Conservation (phyloP, 768 basidiomycete species). For the Holtermanniella nyarrowii region DNA sequence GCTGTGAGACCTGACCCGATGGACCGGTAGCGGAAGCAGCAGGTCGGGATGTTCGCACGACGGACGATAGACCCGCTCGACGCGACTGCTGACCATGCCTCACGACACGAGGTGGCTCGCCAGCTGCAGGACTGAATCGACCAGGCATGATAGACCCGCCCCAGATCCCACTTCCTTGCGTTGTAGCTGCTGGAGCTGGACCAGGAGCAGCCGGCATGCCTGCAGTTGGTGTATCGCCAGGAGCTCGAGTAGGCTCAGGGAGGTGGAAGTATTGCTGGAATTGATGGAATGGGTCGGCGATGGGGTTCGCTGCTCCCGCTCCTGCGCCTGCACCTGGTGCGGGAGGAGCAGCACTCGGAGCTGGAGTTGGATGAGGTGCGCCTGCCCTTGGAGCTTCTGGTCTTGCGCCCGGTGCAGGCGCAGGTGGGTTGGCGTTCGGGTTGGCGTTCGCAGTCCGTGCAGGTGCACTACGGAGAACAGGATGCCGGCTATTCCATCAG, state of each 20-base stretch:
- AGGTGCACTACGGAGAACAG: constrained; percentile 18
- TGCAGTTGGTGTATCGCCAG: constrained; percentile 11
- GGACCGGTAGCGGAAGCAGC: background rate
- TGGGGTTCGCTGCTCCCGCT: constrained; percentile 19
- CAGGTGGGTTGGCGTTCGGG: constrained; percentile 13
- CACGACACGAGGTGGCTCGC: constrained; percentile 16
- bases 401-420: background rate
- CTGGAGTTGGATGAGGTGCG: constrained; percentile 28
- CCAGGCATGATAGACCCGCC: constrained; percentile 27
- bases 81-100: background rate
- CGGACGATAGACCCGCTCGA: background rate
- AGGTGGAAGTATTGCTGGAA: constrained; percentile 4
- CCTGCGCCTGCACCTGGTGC: constrained; percentile 26
- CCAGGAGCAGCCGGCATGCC: constrained; percentile 13
- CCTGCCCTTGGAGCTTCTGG: constrained; percentile 8
- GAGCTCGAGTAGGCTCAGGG: constrained; percentile 37
- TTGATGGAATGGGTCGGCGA: constrained; percentile 2
- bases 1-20: background rate
- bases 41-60: background rate
- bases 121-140: constrained; percentile 24
- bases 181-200: constrained; percentile 9
- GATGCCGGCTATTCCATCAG: background rate
- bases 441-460: constrained; percentile 26
- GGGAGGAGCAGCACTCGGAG: constrained; percentile 33
- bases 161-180: constrained; percentile 27